Base-by-base conservation (phyloP, 331 rosid species). In the Acacia pycnantha region DNA sequence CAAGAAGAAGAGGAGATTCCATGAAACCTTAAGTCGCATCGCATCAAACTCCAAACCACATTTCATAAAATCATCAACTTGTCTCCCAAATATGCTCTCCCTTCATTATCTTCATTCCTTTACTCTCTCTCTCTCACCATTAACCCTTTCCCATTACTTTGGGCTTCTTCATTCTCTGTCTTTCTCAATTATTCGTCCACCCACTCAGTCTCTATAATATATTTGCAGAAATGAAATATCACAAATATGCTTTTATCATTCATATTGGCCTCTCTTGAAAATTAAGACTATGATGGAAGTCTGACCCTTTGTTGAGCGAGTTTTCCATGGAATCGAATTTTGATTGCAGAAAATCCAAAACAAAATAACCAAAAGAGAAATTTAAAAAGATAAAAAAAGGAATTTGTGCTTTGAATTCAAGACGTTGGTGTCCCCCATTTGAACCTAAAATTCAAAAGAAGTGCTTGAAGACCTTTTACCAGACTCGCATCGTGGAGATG, bases 401-500 rank as follows among this genome's bases (percentile, higher is more conserved):
- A 79, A 82, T 71, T 71, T 84, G 86, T 76, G 83, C 78, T 54
- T 65, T 82, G 70, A 82, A 84, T 84, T 87, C 48, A 82, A 70
- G 73, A 18, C 74, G 80, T 48, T 81, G 77, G 82, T 84, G 82
- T 71, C 84, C 40, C 78, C 76, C 82, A 81, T 69, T 78, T 84
- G 61, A 51, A 84, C 73, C 66, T 50, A 16, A 56, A 84, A 82
- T 72, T 79, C 86, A 87, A 87, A 82, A 76, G 78, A 56, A 61
- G 67, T 0, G 56, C 58, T 80, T 79, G 41, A 72, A 76, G 56
- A 67, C 73, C 82, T 74, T 87, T 81, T 82, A 79, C 54, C 71
- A 53, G 77, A 81, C 86, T 81, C 79, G 73, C 48, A 79, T 87
- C 81, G 82, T 79, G 85, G 85, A 78, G 86, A 87, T 87, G 86